Evolutionary conservation across 257 asterid genomes (phyloP).

Genomic region (Handroanthus guayacan): DNA sequence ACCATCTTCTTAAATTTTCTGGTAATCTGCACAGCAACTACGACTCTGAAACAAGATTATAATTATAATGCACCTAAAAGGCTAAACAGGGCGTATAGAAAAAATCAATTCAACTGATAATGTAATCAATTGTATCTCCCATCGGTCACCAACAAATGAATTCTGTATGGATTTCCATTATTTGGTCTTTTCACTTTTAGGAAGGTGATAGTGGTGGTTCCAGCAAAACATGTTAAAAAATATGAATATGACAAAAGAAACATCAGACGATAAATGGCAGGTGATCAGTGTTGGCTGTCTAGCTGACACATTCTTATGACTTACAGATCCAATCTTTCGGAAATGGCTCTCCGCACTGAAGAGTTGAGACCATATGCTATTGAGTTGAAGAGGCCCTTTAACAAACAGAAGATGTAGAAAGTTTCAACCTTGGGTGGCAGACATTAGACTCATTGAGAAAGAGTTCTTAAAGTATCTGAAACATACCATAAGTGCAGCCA

Average conservation of each 20-base stretch:
- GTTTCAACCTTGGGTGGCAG: constrained; percentile 20
- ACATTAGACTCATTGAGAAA: neutral
- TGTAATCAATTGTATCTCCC: neutral
- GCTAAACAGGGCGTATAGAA: neutral
- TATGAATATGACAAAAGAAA: neutral
- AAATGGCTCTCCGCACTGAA: constrained; percentile 87
- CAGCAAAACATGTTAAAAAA: neutral
- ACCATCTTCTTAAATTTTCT: constrained; percentile 75
- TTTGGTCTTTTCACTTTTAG: neutral
- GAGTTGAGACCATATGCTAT: constrained; percentile 96
- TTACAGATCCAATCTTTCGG: constrained; percentile 93
- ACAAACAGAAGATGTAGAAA: constrained; percentile 29
- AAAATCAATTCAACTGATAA: neutral
- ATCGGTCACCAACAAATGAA: no score
- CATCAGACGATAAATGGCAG: neutral
- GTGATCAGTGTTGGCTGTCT: neutral
- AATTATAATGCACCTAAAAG: neutral
- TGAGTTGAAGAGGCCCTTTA: constrained; percentile 94
- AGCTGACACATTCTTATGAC: constrained; percentile 31
- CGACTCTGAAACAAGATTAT: constrained; percentile 2
- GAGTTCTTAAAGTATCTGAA: neutral
- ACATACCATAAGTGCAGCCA: constrained; percentile 95
- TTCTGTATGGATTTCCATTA: neutral
- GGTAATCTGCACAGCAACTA: constrained; percentile 68
- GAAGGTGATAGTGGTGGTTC: neutral